Evolutionary conservation across 2,329 filamentous ascomycete genomes (phyloP).

Genomic region (Pyricularia grisea): DNA sequence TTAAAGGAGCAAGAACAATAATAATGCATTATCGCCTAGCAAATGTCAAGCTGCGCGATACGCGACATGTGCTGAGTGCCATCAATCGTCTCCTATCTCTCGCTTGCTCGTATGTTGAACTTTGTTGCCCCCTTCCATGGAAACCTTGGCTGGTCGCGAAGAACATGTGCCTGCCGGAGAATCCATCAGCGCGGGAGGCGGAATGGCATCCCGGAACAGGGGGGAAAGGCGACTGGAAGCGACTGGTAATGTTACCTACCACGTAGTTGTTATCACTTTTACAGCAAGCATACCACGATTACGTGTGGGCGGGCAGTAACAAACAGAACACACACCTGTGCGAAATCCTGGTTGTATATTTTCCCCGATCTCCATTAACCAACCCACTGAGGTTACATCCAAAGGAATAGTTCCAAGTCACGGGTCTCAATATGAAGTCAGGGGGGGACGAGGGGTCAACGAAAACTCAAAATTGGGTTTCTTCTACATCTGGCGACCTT

Average conservation of each 20-base stretch:
- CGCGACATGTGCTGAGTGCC: neutral
- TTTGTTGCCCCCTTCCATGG: neutral
- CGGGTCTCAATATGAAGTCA: neutral
- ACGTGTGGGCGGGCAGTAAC: neutral
- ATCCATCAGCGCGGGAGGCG: neutral
- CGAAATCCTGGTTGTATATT: neutral
- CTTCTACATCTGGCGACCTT: neutral
- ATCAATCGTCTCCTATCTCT: neutral
- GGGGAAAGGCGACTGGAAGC: neutral
- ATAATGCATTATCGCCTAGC: neutral
- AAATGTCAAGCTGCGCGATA: neutral
- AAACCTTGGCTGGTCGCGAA: neutral
- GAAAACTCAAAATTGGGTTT: neutral
- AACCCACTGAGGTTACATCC: neutral
- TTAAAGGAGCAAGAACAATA: neutral
- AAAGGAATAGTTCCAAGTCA: neutral
- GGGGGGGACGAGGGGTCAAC: neutral
- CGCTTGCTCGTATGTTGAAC: neutral
- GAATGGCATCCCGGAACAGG: neutral
- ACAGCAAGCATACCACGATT: too few species aligned
- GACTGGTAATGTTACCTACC: neutral
- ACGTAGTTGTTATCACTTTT: neutral
- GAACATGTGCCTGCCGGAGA: neutral
- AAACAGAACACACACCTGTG: neutral
- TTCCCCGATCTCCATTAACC: neutral